phyloP scores from a whole-genome alignment of 305 asterid species.

The Salvia sclarea region DNA sequence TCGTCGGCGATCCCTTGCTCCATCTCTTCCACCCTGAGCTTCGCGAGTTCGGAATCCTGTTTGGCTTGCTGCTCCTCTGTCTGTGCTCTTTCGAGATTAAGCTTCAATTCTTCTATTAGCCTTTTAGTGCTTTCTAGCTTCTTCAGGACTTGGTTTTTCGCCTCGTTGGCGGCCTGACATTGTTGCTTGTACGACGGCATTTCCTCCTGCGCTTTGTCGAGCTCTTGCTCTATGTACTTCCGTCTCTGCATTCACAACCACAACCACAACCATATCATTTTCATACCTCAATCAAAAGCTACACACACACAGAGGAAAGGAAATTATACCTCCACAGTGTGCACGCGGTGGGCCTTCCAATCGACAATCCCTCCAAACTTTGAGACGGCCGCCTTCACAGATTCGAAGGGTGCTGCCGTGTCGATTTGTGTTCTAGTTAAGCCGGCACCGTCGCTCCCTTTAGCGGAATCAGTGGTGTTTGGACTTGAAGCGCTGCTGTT shows the following conservation, averaged over 20 bases:
- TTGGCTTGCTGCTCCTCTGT: conserved; percentile 90
- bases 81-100: conserved; percentile 84
- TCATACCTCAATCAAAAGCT: too few relatives aligned
- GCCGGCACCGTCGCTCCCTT: neutral
- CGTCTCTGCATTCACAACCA: conserved; percentile 60
- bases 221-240: conserved; percentile 73
- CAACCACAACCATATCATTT: too few relatives aligned
- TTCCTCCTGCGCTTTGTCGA: conserved; percentile 81
- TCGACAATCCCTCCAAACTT: conserved; percentile 97
- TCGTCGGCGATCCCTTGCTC: conserved; percentile 91
- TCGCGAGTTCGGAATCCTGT: conserved; percentile 93
- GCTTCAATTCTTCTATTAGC: conserved; percentile 83
- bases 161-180: conserved; percentile 74
- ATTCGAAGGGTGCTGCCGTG: conserved; percentile 84
- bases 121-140: conserved; percentile 82
- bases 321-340: conserved; percentile 76
- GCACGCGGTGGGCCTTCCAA: conserved; percentile 96
- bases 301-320: neutral
- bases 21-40: conserved; percentile 83
- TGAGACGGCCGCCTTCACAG: conserved; percentile 95
- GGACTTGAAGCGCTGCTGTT: conserved; percentile 21
- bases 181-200: conserved; percentile 69
- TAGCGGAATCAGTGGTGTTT: conserved; percentile 23
- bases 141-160: conserved; percentile 61
- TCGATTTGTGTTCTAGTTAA: conserved; percentile 57